A percentile compares a stretch with the other conserved stretches of the same genome.
Evolutionary conservation across 495 filamentous ascomycete species (phyloP).

Genomic region (Daldinia loculata): DNA sequence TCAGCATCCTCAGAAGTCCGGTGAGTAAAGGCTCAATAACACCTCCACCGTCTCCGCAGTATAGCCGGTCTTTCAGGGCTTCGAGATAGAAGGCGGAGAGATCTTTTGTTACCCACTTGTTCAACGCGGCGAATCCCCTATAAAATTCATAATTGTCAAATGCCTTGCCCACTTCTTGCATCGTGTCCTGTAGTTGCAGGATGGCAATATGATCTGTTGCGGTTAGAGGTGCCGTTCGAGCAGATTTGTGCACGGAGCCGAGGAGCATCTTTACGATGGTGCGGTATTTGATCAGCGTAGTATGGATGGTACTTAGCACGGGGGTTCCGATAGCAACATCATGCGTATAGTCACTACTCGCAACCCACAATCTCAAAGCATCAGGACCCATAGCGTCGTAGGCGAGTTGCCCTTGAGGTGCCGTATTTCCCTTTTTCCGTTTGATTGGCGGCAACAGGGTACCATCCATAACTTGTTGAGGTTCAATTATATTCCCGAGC

Average conservation of each 20-base stretch:
- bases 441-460: slow-evolving; percentile 62
- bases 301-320: slow-evolving; percentile 77
- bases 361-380: slow-evolving; percentile 91
- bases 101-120: slow-evolving; percentile 79
- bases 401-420: slow-evolving; percentile 19
- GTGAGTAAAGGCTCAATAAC: slow-evolving; percentile 75
- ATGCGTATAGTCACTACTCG: slow-evolving; percentile 86
- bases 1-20: slow-evolving; percentile 77
- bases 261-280: slow-evolving; percentile 88
- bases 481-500: slow-evolving; percentile 86
- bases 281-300: slow-evolving; percentile 81
- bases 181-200: slow-evolving; percentile 71
- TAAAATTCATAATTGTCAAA: slow-evolving; percentile 82
- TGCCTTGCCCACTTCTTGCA: slow-evolving; percentile 64
- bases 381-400: slow-evolving; percentile 72
- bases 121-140: slow-evolving; percentile 75
- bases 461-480: slow-evolving; percentile 84
- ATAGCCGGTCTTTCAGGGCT: slow-evolving; percentile 86
- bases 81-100: slow-evolving; percentile 96
- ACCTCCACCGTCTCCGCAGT: slow-evolving; percentile 74
- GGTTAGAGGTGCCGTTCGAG: slow-evolving; percentile 53
- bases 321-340: slow-evolving; percentile 82
- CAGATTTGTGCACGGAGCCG: slow-evolving; percentile 75
- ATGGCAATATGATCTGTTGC: slow-evolving; percentile 79
- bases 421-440: slow-evolving; percentile 49